These are phyloP conservation scores for Cladosporium sp. DNA, from an alignment of 2,329 filamentous ascomycete genomes.

Conservation along the genomic window DNA sequence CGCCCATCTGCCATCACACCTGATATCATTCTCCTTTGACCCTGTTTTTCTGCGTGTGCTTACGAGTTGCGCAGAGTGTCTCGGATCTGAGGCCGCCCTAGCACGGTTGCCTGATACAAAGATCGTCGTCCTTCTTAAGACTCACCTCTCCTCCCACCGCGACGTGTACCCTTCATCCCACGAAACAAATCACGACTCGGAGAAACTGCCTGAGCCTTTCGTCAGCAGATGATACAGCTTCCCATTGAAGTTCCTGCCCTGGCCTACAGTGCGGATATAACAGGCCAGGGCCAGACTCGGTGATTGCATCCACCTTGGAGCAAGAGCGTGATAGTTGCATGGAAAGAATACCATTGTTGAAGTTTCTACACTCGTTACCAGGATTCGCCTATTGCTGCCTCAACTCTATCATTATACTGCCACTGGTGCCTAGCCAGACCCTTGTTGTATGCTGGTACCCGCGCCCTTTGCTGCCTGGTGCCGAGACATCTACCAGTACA, in stretches of 20 bases:
- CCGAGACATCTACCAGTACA: constrained; percentile 16
- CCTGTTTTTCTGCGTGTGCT: neutral
- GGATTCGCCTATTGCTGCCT: constrained; percentile 4
- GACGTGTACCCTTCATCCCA: neutral
- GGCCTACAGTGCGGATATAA: constrained; percentile 10
- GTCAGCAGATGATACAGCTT: constrained; percentile 8
- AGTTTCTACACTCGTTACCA: neutral
- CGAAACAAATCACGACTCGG: neutral
- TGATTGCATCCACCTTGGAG: neutral
- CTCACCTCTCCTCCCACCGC: constrained; percentile 4
- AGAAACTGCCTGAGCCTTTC: neutral
- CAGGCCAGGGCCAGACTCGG: constrained; percentile 12
- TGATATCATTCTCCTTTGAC: neutral
- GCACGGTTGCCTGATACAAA: constrained; percentile 8
- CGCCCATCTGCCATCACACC: neutral
- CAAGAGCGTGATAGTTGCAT: constrained; percentile 10
- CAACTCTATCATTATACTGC: neutral
- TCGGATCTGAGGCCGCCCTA: constrained; percentile 6
- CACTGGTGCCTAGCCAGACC: constrained; percentile 15
- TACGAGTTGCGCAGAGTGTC: neutral
- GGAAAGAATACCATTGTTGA: constrained; percentile 2
- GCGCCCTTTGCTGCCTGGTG: constrained; percentile 14
- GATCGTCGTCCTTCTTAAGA: constrained; percentile 13
- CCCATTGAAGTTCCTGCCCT: constrained; percentile 9
- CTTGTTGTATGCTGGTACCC: constrained; percentile 18